These are phyloP conservation scores for Pedinophyceae sp. DNA, from an alignment of 139 green algal genomes.

Conservation along the genomic window DNA sequence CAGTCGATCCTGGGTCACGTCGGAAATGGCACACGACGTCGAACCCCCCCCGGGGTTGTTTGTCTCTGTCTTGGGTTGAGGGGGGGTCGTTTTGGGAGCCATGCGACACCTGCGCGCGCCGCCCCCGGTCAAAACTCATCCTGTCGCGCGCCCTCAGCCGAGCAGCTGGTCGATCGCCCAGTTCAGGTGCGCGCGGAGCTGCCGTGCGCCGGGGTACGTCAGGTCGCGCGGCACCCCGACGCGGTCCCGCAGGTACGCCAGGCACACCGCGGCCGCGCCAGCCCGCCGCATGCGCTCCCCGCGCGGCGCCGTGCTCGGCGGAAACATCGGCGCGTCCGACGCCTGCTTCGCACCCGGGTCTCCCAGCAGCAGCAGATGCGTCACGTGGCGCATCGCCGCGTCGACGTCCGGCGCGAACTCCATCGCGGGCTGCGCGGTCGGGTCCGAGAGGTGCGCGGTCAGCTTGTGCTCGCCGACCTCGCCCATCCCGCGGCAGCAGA, in stretches of 20 bases:
- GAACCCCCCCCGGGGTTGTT: too few relatives aligned
- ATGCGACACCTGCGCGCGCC: too few relatives aligned
- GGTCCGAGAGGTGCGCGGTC: conserved; percentile 55
- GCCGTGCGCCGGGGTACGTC: conserved; percentile 51
- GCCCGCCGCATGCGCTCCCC: too few relatives aligned
- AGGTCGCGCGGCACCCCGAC: conserved; percentile 77
- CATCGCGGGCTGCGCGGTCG: conserved; percentile 33
- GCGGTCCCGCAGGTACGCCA: conserved; percentile 58
- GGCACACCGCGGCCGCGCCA: too few relatives aligned
- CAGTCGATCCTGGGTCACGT: too few relatives aligned
- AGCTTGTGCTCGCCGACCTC: conserved; percentile 44
- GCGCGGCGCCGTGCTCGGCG: too few relatives aligned
- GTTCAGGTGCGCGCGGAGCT: conserved; percentile 76
- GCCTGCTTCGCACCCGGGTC: conserved; percentile 44
- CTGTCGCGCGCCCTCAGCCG: too few relatives aligned
- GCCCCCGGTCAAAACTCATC: too few relatives aligned
- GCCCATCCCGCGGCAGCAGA: conserved; percentile 55
- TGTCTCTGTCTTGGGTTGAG: too few relatives aligned
- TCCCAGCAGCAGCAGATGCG: conserved; percentile 53
- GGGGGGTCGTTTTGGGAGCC: too few relatives aligned
- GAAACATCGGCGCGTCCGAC: conserved; percentile 11
- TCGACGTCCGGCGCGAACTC: too few relatives aligned
- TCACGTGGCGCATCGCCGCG: conserved; percentile 72
- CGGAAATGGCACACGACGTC: too few relatives aligned
- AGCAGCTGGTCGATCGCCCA: conserved; percentile 30